Evolutionary conservation across 108 stramenopile species (phyloP).

Genomic region (Cyclotella atomus): DNA sequence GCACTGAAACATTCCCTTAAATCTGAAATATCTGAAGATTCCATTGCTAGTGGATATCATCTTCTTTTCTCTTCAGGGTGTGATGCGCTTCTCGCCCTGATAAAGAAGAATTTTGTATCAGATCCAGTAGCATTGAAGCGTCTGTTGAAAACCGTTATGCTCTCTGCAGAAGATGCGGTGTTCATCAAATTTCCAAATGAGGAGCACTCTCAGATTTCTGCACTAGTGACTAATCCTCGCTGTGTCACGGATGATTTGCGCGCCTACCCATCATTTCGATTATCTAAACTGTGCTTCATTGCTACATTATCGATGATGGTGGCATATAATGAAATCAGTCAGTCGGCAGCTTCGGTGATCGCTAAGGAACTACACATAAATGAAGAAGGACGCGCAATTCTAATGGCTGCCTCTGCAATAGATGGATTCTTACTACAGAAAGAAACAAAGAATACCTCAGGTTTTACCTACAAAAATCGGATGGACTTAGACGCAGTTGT

Average conservation of each 20-base stretch:
- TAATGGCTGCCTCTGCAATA: conserved; percentile 69
- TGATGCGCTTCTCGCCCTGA: conserved; percentile 56
- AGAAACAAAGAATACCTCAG: conserved; percentile 8
- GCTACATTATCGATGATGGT: conserved; percentile 47
- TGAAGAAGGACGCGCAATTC: conserved; percentile 49
- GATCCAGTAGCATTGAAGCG: conserved; percentile 69
- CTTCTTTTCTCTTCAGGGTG: conserved; percentile 72
- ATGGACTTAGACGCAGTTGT: conserved; percentile 41
- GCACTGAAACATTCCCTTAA: conserved; percentile 75
- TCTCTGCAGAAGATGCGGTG: conserved; percentile 37
- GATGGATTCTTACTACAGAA: conserved; percentile 63
- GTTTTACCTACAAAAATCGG: conserved; percentile 43
- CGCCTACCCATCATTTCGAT: conserved; percentile 36
- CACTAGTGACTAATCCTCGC: conserved; percentile 19
- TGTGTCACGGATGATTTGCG: conserved; percentile 39
- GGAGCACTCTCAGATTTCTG: conserved; percentile 2
- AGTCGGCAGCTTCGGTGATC: conserved; percentile 42
- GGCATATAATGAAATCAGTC: conserved; percentile 26
- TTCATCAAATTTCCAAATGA: conserved; percentile 39
- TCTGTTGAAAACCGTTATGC: conserved; percentile 59
- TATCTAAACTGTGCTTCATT: conserved; percentile 58
- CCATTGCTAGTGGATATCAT: conserved; percentile 38
- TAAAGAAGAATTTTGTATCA: conserved; percentile 50
- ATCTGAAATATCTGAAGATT: conserved; percentile 38
- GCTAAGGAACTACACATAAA: conserved; percentile 27